Percentiles rank a stretch among this genome's conserved stretches.
Conservation (phyloP, 2,329 filamentous ascomycete genomes). For the Alternaria ethzedia region DNA sequence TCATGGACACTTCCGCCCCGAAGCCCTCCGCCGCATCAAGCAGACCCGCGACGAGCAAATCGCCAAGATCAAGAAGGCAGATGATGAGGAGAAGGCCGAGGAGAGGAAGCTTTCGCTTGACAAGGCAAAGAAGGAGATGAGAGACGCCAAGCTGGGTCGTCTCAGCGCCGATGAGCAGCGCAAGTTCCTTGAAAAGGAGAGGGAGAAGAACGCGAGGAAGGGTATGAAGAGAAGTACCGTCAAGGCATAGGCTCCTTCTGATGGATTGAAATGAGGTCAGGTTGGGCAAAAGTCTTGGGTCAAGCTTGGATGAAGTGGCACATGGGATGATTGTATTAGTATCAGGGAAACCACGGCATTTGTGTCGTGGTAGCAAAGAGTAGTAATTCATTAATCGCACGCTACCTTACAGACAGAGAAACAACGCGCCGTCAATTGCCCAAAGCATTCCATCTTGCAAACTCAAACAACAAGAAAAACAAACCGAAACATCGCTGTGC, state of each 20-base stretch:
- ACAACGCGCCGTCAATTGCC: background rate
- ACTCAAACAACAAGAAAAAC: background rate
- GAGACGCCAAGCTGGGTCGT: conserved; percentile 72
- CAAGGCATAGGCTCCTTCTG: conserved; percentile 42
- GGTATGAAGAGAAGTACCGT: conserved; percentile 68
- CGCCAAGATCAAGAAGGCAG: conserved; percentile 76
- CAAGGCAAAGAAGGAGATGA: conserved; percentile 79
- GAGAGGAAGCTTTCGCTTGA: conserved; percentile 61
- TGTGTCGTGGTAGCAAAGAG: background rate
- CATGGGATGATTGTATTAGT: conserved; percentile 4
- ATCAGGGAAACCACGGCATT: background rate
- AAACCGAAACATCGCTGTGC: background rate
- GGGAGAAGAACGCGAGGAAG: conserved; percentile 79
- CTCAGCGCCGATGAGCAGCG: conserved; percentile 65
- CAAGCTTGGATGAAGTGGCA: background rate
- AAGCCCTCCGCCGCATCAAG: conserved; percentile 86
- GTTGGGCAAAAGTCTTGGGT: too few relatives aligned
- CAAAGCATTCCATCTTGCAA: background rate
- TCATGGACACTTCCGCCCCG: conserved; percentile 80
- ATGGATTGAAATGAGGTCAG: too few relatives aligned
- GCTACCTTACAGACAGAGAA: background rate
- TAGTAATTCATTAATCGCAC: conserved; percentile 4
- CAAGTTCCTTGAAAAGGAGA: conserved; percentile 77
- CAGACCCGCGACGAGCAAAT: conserved; percentile 80
- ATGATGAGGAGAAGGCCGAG: conserved; percentile 73